These are phyloP conservation scores for Yarrowia hollandica DNA, from an alignment of 805 yeast species.

Conservation along the genomic window DNA sequence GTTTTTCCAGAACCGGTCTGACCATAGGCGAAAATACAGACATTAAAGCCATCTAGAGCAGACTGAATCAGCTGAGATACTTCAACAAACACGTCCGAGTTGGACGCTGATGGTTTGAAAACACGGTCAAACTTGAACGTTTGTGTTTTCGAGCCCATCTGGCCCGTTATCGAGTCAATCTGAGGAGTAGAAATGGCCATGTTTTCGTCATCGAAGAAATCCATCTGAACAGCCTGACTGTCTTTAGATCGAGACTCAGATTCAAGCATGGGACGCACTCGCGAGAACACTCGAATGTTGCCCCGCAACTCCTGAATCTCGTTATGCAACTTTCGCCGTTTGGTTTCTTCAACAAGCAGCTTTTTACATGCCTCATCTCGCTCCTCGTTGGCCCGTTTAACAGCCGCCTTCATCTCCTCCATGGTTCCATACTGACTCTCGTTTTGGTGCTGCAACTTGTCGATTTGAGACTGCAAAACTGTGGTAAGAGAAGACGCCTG, in stretches of 20 bases:
- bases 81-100: slow-evolving; percentile 73
- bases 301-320: slow-evolving; percentile 84
- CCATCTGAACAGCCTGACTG: slow-evolving; percentile 16
- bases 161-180: slow-evolving; percentile 35
- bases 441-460: slow-evolving; percentile 33
- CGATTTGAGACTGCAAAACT: slow-evolving; percentile 32
- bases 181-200: slow-evolving; percentile 36
- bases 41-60: slow-evolving; percentile 85
- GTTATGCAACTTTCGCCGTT: slow-evolving; percentile 67
- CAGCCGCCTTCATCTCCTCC: slow-evolving; percentile 32
- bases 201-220: slow-evolving; percentile 39
- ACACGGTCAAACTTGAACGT: slow-evolving; percentile 76
- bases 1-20: slow-evolving; percentile 98
- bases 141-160: slow-evolving; percentile 37
- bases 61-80: slow-evolving; percentile 82
- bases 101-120: slow-evolving; percentile 56
- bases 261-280: slow-evolving; percentile 63
- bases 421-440: slow-evolving; percentile 33
- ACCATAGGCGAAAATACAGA: slow-evolving; percentile 94
- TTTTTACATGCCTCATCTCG: slow-evolving; percentile 42
- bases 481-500: slow-evolving; percentile 34
- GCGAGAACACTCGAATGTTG: slow-evolving; percentile 85
- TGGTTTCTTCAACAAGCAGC: slow-evolving; percentile 52
- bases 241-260: slow-evolving; percentile 32
- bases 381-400: slow-evolving; percentile 39